Evolutionary conservation across 805 yeast genomes (phyloP).

Genomic region (Geotrichum ghanense): DNA sequence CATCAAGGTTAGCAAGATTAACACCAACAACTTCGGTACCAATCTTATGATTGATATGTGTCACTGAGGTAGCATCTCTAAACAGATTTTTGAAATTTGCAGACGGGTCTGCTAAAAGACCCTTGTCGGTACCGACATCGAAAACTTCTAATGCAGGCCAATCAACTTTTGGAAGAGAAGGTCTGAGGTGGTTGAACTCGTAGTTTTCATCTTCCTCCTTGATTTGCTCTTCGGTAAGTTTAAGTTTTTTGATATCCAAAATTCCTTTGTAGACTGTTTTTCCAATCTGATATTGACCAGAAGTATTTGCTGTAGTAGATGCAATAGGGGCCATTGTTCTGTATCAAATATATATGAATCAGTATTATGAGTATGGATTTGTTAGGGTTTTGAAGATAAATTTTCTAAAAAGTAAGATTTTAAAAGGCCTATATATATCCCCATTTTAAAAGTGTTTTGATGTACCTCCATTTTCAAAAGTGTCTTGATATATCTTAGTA

Average conservation of each 20-base stretch:
- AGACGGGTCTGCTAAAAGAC: constrained; percentile 61
- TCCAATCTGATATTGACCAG: not conserved
- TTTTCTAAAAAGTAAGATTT: no score
- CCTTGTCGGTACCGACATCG: constrained; percentile 22
- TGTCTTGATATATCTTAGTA: no score
- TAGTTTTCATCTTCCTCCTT: constrained; percentile 11
- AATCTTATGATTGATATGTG: constrained; percentile 44
- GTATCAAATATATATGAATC: no score
- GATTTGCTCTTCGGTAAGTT: not conserved
- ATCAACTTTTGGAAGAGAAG: constrained; percentile 23
- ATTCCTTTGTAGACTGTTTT: not conserved
- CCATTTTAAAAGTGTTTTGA: no score
- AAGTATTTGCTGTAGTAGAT: not conserved
- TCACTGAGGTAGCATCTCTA: constrained; percentile 15
- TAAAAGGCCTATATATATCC: no score
- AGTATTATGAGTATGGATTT: no score
- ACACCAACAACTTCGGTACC: constrained; percentile 51
- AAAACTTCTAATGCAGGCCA: constrained; percentile 21
- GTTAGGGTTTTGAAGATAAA: no score
- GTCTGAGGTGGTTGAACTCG: constrained; percentile 20
- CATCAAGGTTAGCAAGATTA: constrained; percentile 42
- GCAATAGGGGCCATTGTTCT: constrained; percentile 1
- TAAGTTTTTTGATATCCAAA: not conserved
- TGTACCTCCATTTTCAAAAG: no score
- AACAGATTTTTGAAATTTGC: constrained; percentile 40